Evolutionary conservation across 805 yeast species (phyloP), one percentile per base, ranked within the genome.

Genomic region (Starmerella powellii): DNA sequence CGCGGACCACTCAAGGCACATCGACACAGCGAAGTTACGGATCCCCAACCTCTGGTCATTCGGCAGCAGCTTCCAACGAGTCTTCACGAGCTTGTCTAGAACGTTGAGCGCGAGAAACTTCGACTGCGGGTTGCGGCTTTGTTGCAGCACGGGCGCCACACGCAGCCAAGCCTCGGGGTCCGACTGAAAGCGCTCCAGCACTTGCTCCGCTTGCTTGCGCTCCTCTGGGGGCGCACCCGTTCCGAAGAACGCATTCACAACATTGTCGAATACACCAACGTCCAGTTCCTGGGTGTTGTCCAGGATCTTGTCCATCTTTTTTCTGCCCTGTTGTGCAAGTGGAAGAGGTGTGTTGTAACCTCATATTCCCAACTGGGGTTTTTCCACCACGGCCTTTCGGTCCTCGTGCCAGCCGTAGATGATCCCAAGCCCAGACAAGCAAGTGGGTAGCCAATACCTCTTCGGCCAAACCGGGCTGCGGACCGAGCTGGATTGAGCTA

Each of bases 101-200:
- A 91, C 82, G 19, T 93, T 77, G 44, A 91, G 68, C 8, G 95
- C 98, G 60, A 91, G 80, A 62, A 81, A 88, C 64, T 91, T 91
- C 26, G 94, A 72, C 63, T 91, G 95, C 31, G 95, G 70, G 59
- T 86, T 81, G 38, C 67, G 65, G 40, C 47, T 43, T 3, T 94
- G 77, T 52, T 87, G 86, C 50, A 91, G 70, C 46, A 91, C 87
- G 61, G 80, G 76, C 56, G 88, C 97, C 27, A 94, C 91, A 43
- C 81, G 74, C 52, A 81, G 84, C 99, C 99, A 91, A 20, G 96
- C 80, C 54, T 88, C 95, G 2, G 91, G 93, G 61, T 86, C 81
- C 48, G 85, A 94, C 63, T 91, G 95, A 61, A 91, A 87, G 63
- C 55, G 52, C 32, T 63, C 63, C 41, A 65, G 52, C 6, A 63